phyloP scores from a whole-genome alignment of 1,284 basidiomycete species.

The Bondarzewia mesenterica region DNA sequence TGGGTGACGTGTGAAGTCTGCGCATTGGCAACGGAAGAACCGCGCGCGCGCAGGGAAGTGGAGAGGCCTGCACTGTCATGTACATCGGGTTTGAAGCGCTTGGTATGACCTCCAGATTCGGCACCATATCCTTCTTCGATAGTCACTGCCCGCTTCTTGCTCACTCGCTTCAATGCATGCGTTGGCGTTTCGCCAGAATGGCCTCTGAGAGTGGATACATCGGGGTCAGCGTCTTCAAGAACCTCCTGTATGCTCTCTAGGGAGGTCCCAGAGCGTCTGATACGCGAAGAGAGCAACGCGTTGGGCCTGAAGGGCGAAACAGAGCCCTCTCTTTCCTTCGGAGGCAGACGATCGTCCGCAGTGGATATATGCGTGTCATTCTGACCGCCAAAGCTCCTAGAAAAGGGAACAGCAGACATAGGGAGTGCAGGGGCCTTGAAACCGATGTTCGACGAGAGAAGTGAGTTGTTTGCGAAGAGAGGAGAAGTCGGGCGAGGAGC shows the following conservation, averaged over 20 bases:
- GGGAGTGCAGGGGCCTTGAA: background rate
- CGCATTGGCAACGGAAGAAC: too few species aligned
- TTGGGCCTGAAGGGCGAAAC: background rate
- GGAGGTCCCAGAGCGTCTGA: background rate
- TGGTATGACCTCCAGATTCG: background rate
- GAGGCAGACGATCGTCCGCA: too few species aligned
- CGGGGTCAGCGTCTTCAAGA: background rate
- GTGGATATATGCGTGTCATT: background rate
- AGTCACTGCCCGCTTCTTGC: background rate
- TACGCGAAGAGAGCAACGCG: background rate
- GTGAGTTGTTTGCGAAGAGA: background rate
- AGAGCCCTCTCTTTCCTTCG: too few species aligned
- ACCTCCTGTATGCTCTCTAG: constrained; percentile 1
- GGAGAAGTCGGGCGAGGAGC: background rate
- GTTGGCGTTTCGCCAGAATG: too few species aligned
- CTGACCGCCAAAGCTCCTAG: background rate
- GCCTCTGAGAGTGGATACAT: too few species aligned
- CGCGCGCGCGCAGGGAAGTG: background rate
- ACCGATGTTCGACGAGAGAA: background rate
- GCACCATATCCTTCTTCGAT: background rate
- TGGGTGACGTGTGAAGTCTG: too few species aligned
- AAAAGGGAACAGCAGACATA: background rate
- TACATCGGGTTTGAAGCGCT: background rate
- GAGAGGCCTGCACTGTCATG: background rate
- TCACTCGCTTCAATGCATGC: background rate